Evolutionary conservation across 2,329 filamentous ascomycete genomes (phyloP).

Genomic region (Phoma sp.): DNA sequence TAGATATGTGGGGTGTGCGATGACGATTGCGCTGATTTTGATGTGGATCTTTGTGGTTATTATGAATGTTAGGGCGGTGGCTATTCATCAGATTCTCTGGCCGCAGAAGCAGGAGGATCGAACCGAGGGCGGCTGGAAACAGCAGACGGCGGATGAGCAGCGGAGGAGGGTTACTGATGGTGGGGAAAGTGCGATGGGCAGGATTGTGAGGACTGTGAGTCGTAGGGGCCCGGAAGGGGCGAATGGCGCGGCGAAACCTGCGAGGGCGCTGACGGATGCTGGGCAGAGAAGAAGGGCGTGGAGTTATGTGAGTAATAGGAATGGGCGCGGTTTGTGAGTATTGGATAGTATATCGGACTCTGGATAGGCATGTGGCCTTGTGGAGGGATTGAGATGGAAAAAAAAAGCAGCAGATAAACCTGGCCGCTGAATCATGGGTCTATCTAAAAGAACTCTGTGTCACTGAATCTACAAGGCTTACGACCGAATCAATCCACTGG

Average conservation of each 20-base stretch:
- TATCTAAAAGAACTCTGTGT: too few species aligned
- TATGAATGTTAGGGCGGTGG: conserved; percentile 74
- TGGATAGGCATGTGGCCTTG: too few species aligned
- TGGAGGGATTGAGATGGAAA: too few species aligned
- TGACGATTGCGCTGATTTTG: conserved; percentile 69
- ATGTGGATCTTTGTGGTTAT: conserved; percentile 72
- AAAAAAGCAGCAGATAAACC: too few species aligned
- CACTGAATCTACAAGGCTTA: too few species aligned
- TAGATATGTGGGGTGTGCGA: conserved; percentile 69
- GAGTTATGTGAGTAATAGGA: conserved; percentile 16
- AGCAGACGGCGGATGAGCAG: conserved; percentile 40
- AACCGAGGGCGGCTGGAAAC: conserved; percentile 64
- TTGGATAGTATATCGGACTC: too few species aligned
- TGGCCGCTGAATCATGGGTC: too few species aligned
- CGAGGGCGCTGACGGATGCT: conserved; percentile 18
- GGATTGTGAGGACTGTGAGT: conserved; percentile 31
- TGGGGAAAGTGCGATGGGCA: conserved; percentile 25
- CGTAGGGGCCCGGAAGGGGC: conserved; percentile 17
- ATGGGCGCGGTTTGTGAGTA: neutral
- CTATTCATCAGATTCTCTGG: conserved; percentile 73
- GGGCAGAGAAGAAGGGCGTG: conserved; percentile 25
- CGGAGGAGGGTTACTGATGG: conserved; percentile 29
- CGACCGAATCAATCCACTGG: too few species aligned
- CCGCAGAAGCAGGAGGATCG: conserved; percentile 72
- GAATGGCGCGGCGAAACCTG: conserved; percentile 7